Percentiles rank a stretch among this genome's conserved stretches.
Evolutionary conservation across 2,329 filamentous ascomycete genomes (phyloP).

Genomic region (Nemania sp.): DNA sequence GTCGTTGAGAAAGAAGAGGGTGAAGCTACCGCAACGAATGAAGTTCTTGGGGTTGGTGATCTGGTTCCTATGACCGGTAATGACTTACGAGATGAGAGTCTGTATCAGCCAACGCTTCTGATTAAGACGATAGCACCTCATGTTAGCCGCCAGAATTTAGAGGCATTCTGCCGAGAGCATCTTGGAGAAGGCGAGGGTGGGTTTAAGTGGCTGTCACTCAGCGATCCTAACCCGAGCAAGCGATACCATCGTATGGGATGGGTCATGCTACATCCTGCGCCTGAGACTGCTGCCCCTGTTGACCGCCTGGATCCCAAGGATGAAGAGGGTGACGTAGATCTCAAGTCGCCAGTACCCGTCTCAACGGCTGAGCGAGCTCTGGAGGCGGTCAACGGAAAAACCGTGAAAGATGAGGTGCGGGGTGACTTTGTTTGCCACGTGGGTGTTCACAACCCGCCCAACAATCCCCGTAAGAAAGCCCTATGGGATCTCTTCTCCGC

Average conservation of each 20-base stretch:
- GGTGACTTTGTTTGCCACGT: conserved; percentile 98
- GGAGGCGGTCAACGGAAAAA: conserved; percentile 96
- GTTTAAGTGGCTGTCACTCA: conserved; percentile 94
- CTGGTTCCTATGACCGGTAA: conserved; percentile 81
- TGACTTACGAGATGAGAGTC: conserved; percentile 86
- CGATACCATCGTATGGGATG: conserved; percentile 97
- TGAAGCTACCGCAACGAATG: conserved; percentile 86
- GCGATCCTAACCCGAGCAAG: conserved; percentile 95
- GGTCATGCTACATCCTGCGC: conserved; percentile 89
- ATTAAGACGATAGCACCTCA: conserved; percentile 99
- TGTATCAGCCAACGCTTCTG: conserved; percentile 86
- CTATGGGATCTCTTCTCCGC: conserved; percentile 96
- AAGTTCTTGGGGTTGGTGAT: conserved; percentile 91
- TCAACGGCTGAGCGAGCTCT: conserved; percentile 83
- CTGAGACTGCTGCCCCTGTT: conserved; percentile 66
- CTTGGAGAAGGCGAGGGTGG: conserved; percentile 88
- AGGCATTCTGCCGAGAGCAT: conserved; percentile 92
- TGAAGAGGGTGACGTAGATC: conserved; percentile 63
- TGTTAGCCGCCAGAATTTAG: conserved; percentile 89
- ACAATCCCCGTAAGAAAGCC: conserved; percentile 87
- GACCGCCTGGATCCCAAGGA: conserved; percentile 77
- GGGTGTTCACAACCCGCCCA: conserved; percentile 89
- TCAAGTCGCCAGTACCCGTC: conserved; percentile 52
- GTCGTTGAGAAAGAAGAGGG: conserved; percentile 93
- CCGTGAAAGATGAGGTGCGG: conserved; percentile 88